Evolutionary conservation across 306 rosid species (phyloP).

Genomic region (Pyrus pyrifolia): DNA sequence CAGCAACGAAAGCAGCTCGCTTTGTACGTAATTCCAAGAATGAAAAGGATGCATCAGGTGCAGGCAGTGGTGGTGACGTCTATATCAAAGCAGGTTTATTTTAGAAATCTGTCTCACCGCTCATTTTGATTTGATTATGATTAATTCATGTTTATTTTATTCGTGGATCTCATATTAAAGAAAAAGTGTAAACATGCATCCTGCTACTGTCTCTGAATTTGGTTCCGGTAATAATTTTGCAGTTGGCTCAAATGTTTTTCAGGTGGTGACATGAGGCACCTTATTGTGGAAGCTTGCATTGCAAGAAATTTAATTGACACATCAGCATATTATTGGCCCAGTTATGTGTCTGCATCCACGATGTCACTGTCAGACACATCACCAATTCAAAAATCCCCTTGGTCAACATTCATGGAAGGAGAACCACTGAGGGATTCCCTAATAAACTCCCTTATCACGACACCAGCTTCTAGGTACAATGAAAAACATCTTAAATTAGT

Average conservation of each 20-base stretch:
- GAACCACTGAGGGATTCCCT: conserved; percentile 46
- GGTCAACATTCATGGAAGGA: conserved; percentile 72
- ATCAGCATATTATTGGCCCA: conserved; percentile 68
- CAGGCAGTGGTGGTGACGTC: conserved; percentile 32
- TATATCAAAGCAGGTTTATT: conserved; percentile 41
- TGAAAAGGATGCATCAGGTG: conserved; percentile 35
- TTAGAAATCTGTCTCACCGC: conserved; percentile 9
- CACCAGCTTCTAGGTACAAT: conserved; percentile 66
- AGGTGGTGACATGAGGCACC: conserved; percentile 81
- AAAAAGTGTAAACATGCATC: neutral
- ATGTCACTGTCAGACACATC: conserved; percentile 37
- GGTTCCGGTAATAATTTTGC: neutral
- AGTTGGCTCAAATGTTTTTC: conserved; percentile 23
- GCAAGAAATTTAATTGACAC: conserved; percentile 63
- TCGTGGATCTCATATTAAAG: neutral
- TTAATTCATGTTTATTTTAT: neutral
- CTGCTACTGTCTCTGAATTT: neutral
- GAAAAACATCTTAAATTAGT: conserved; percentile 3
- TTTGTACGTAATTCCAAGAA: conserved; percentile 38
- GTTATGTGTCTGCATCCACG: conserved; percentile 46
- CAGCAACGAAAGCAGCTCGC: conserved; percentile 54
- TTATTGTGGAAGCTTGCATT: conserved; percentile 76
- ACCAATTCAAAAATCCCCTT: conserved; percentile 51
- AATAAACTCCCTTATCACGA: conserved; percentile 42
- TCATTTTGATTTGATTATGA: neutral